Conservation (phyloP, 1,284 basidiomycete species). For the Mycosarcoma mackinlayi region DNA sequence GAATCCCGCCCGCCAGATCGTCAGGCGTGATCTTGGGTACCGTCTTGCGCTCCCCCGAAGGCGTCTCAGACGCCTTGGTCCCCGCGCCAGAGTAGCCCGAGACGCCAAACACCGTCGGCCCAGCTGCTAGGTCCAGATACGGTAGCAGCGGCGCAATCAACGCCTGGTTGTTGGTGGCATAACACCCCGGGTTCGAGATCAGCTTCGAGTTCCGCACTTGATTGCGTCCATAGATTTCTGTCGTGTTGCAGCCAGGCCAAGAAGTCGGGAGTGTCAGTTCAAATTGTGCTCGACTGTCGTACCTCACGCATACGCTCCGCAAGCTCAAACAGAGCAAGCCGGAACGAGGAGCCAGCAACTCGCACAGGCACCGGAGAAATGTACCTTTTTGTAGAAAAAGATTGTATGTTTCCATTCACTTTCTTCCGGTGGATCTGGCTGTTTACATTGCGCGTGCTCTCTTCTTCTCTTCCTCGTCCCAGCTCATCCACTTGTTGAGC, state of each 20-base stretch:
- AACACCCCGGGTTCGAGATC: constrained; percentile 97
- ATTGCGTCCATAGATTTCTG: constrained; percentile 88
- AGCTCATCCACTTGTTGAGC: no score
- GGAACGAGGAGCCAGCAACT: neutral
- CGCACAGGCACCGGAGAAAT: constrained; percentile 10
- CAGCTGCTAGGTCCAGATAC: constrained; percentile 17
- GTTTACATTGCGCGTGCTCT: neutral
- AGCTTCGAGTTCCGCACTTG: constrained; percentile 78
- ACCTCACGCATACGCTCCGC: no score
- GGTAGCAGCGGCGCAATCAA: constrained; percentile 91
- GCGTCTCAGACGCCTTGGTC: constrained; percentile 74
- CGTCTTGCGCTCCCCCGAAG: constrained; percentile 69
- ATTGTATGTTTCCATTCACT: neutral
- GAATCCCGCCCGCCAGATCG: constrained; percentile 79
- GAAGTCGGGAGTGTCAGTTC: no score
- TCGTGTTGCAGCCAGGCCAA: constrained; percentile 1
- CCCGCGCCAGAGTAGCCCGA: constrained; percentile 96
- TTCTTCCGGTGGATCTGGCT: neutral
- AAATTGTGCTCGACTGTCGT: no score
- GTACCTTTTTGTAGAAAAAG: no score
- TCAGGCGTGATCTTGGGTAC: constrained; percentile 84
- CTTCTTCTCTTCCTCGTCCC: neutral
- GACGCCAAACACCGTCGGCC: constrained; percentile 83
- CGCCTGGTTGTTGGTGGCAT: constrained; percentile 91
- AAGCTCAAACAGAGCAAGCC: neutral